Evolutionary conservation across 441 rosid species (phyloP), one percentile per base, ranked within the genome.

Genomic region (Melianthus villosus): DNA sequence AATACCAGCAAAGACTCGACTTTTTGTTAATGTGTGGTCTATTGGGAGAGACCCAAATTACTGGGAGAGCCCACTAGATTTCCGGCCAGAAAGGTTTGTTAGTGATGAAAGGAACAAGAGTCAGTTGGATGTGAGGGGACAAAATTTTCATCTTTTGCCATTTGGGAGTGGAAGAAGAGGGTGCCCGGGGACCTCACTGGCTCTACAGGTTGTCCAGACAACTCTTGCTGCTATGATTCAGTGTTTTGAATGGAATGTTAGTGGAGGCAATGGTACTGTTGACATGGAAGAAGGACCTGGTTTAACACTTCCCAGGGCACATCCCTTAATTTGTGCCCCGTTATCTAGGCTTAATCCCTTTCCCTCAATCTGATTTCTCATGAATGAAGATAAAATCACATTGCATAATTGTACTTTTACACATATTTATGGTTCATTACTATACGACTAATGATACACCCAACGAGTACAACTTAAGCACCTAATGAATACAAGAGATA

Each of bases 261-360:
- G n/a, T n/a, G n/a, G n/a, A n/a, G n/a, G n/a, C 6, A 40, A 9
- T 4, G 3, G 47, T 8, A 17, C 1, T 2, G 40, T 40, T 9
- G 30, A 25, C 34, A 50, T 50, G 54, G 47, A 40, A 15, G 54
- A 50, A 18, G 54, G 23, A 8, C 35, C 41, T 0, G 54, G 46
- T 10, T 1, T 40, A 7, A 16, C 46, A 4, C 54, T 40, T 40
- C 54, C 39, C 1, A 71, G 76, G 58, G 75, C 77, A 15, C 44
- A 45, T 18, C 59, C 85, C 19, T 48, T 78, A 11, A 53, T 73
- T 25, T 69, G 85, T 40, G 32, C 42, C 11, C 80, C 77, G 0
- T 55, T 62, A 25, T 38, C 67, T 16, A 69, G 70, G 53, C 41
- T 56, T 27, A 3, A 22, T 49, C 60, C 70, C 25, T 40, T 64